Conservation (phyloP, 2,329 filamentous ascomycete species). For the Fusarium setosum region DNA sequence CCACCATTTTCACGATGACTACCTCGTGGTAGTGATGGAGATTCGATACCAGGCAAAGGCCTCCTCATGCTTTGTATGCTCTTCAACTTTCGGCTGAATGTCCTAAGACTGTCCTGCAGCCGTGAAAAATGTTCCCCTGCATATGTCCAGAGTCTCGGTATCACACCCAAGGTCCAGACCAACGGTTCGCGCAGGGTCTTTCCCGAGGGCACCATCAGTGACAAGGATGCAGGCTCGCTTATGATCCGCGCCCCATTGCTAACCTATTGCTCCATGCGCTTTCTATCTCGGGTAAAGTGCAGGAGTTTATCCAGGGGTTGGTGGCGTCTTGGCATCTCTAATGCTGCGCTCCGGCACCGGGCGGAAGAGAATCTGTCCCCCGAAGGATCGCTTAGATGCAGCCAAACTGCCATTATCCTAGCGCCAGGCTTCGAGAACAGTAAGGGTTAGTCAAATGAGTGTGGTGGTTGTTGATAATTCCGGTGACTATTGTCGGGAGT, state of each 20-base stretch:
- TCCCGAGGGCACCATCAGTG: too few species aligned
- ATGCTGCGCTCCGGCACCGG: background rate
- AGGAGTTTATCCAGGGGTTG: background rate
- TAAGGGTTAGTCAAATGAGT: too few species aligned
- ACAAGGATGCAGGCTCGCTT: background rate
- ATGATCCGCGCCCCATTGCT: background rate
- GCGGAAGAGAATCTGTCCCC: background rate
- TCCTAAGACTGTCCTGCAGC: too few species aligned
- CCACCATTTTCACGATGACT: background rate
- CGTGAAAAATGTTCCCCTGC: background rate
- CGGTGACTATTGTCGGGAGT: too few species aligned
- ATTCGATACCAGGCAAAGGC: background rate
- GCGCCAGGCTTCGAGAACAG: too few species aligned
- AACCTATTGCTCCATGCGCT: background rate
- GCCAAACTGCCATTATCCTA: too few species aligned
- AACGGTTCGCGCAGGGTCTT: background rate
- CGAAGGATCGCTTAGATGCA: background rate
- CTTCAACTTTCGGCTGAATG: too few species aligned
- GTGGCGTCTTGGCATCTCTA: background rate
- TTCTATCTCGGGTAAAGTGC: background rate
- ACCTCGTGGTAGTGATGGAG: too few species aligned
- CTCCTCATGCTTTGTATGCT: background rate
- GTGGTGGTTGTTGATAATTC: too few species aligned
- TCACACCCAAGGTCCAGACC: background rate
- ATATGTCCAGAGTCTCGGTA: background rate